phyloP scores from a whole-genome alignment of 192 early-diverging fungal genomes.

The Coemansia sp. region DNA sequence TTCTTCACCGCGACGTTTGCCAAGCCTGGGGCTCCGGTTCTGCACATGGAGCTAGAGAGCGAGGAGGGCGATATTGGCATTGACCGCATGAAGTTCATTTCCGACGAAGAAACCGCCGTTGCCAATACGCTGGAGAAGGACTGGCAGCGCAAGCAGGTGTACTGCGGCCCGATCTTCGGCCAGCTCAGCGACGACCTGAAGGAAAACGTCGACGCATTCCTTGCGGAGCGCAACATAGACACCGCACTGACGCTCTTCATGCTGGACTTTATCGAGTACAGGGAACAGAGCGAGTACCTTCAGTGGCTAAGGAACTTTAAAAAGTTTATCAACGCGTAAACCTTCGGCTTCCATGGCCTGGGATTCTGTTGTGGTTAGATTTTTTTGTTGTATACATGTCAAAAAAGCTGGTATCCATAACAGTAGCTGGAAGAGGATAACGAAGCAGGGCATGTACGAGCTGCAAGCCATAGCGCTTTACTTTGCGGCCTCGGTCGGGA shows the following conservation, averaged over 20 bases:
- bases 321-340: slow-evolving; percentile 68
- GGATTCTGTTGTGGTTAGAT: neutral
- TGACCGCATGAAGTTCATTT: slow-evolving; percentile 75
- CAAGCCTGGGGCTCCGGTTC: slow-evolving; percentile 73
- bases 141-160: slow-evolving; percentile 83
- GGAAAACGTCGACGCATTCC: slow-evolving; percentile 69
- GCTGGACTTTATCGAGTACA: slow-evolving; percentile 86
- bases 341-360: neutral
- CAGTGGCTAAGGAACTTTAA: slow-evolving; percentile 84
- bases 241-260: slow-evolving; percentile 83
- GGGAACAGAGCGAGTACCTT: slow-evolving; percentile 94
- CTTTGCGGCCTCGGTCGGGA: neutral
- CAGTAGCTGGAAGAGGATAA: neutral
- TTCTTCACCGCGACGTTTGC: slow-evolving; percentile 81
- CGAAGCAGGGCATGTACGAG: neutral
- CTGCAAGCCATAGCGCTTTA: neutral
- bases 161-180: slow-evolving; percentile 89
- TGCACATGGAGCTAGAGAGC: slow-evolving; percentile 79
- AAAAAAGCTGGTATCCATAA: neutral
- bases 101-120: slow-evolving; percentile 64
- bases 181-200: slow-evolving; percentile 87
- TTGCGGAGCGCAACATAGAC: slow-evolving; percentile 90
- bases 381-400: neutral
- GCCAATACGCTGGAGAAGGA: slow-evolving; percentile 78
- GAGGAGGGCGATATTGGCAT: slow-evolving; percentile 87